Percentiles rank a stretch among this genome's conserved stretches.
phyloP scores from a whole-genome alignment of 2,329 filamentous ascomycete genomes.

The Aspergillus sp. region DNA sequence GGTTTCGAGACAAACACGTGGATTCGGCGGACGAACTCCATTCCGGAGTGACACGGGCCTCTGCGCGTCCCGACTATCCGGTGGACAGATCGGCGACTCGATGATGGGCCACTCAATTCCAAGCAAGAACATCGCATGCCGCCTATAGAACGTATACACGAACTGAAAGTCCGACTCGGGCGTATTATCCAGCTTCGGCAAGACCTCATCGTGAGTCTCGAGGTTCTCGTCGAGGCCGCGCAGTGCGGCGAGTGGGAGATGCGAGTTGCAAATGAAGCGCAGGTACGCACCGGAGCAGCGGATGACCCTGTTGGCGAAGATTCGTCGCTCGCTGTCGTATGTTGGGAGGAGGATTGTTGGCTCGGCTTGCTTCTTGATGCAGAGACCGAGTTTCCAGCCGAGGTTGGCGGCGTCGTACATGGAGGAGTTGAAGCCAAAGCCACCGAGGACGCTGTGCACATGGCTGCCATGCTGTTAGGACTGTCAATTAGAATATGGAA shows the following conservation, averaged over 20 bases:
- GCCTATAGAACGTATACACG: neutral
- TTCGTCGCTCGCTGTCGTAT: conserved; percentile 2
- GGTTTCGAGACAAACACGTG: conserved; percentile 2
- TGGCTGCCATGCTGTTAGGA: neutral
- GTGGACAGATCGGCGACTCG: neutral
- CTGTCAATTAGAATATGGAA: neutral
- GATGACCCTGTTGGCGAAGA: conserved; percentile 7
- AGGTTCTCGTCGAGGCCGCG: neutral
- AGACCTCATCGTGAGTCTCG: neutral
- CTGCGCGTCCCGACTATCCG: neutral
- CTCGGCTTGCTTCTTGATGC: neutral
- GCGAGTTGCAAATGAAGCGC: conserved; percentile 4
- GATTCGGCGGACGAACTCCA: conserved; percentile 4
- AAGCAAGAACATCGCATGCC: neutral
- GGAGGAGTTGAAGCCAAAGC: conserved; percentile 7
- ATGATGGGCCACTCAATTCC: neutral
- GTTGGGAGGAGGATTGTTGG: neutral
- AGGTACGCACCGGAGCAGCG: conserved; percentile 2
- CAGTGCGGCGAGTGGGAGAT: neutral
- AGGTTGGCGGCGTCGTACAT: conserved; percentile 7
- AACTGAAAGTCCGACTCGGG: neutral
- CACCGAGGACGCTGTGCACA: conserved; percentile 6
- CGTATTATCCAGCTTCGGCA: neutral
- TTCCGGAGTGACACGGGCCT: neutral
- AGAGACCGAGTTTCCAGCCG: conserved; percentile 2